phyloP scores from a whole-genome alignment of 148 eudicot genomes.

The Bassia scoparia region DNA sequence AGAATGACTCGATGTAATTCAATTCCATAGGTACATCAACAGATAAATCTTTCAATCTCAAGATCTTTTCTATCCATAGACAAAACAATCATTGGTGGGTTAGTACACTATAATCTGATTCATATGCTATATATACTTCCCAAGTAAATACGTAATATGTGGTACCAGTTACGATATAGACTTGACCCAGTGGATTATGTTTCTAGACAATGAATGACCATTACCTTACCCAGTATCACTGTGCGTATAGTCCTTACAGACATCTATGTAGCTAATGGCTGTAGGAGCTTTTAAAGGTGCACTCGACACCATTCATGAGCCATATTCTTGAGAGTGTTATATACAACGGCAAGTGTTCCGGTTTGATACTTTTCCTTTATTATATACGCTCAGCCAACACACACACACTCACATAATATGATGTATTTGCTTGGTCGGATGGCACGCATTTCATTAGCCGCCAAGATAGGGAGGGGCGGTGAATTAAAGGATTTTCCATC shows the following conservation, averaged over 20 bases:
- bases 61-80: background rate
- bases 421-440: constrained; percentile 88
- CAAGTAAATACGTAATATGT: background rate
- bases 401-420: too few species aligned
- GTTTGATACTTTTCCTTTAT: too few species aligned
- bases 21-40: constrained; percentile 13
- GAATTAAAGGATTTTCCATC: background rate
- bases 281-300: constrained; percentile 85
- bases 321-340: too few species aligned
- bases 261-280: constrained; percentile 75
- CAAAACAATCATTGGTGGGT: background rate
- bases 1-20: constrained; percentile 12
- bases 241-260: constrained; percentile 20
- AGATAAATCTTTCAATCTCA: constrained; percentile 1
- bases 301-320: constrained; percentile 76
- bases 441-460: constrained; percentile 93
- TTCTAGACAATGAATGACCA: constrained; percentile 1
- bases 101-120: background rate
- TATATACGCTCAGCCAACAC: constrained; percentile 70
- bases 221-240: background rate
- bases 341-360: too few species aligned
- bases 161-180: background rate
- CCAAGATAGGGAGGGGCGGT: background rate
- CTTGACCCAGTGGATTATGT: constrained; percentile 7
- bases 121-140: background rate